Conservation (phyloP, 2,329 filamentous ascomycete genomes). For the Pestalotiopsis sp. region DNA sequence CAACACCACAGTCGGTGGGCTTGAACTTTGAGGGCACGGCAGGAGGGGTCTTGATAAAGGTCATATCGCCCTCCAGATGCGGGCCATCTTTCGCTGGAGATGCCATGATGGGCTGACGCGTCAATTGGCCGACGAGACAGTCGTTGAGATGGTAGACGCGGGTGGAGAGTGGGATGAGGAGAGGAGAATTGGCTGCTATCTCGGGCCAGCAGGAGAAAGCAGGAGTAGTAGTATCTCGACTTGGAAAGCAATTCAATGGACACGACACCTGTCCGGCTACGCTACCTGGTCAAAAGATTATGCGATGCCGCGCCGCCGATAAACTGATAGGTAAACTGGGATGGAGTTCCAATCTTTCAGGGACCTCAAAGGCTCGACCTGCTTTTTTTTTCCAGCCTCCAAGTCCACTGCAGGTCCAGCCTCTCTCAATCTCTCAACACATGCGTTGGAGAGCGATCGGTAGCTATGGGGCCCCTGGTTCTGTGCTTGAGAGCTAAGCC, state of each 20-base stretch:
- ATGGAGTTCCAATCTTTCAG: neutral
- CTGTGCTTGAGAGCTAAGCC: neutral
- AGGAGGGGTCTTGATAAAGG: conserved; percentile 44
- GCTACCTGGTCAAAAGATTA: neutral
- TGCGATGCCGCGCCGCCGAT: neutral
- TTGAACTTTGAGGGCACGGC: conserved; percentile 61
- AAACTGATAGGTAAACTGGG: neutral
- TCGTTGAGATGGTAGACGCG: neutral
- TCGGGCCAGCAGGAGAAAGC: neutral
- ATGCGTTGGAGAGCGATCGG: neutral
- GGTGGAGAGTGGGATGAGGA: neutral
- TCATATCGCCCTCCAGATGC: conserved; percentile 38
- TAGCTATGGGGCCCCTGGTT: neutral
- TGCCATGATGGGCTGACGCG: conserved; percentile 16
- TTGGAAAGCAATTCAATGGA: neutral
- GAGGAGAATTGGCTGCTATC: neutral
- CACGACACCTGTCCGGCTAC: neutral
- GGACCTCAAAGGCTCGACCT: neutral
- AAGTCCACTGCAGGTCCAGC: neutral
- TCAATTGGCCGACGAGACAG: neutral
- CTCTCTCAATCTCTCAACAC: neutral
- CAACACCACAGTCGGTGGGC: conserved; percentile 57
- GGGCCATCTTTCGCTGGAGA: conserved; percentile 19
- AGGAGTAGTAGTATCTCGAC: no score
- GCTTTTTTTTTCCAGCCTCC: neutral